Percentiles rank a stretch among this genome's conserved stretches.
Conservation (phyloP, 176 grass and related monocot genomes). For the Phoenix dactylifera region DNA sequence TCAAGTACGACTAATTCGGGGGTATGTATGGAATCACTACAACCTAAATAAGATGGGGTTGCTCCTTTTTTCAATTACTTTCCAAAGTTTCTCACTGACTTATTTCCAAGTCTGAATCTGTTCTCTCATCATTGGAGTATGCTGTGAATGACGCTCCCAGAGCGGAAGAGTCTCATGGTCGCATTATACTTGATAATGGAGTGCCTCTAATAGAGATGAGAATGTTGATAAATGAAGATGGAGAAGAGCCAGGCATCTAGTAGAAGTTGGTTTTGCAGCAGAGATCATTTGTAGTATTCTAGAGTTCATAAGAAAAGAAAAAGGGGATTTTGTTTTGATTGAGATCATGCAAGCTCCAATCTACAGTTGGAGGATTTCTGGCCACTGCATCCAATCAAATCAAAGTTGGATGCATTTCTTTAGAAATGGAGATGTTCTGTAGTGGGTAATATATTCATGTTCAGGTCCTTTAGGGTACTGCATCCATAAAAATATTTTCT, state of each 20-base stretch:
- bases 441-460: constrained; percentile 33
- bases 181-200: constrained; percentile 51
- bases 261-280: constrained; percentile 53
- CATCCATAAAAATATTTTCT: constrained; percentile 3
- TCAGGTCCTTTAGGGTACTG: constrained; percentile 2
- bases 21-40: constrained; percentile 28
- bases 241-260: constrained; percentile 54
- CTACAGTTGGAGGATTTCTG: constrained; percentile 72
- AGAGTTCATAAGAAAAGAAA: constrained; percentile 47
- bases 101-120: constrained; percentile 38
- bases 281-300: constrained; percentile 61
- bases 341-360: constrained; percentile 55
- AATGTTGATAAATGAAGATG: constrained; percentile 60
- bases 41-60: neutral
- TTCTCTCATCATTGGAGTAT: constrained; percentile 74
- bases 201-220: constrained; percentile 53
- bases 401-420: constrained; percentile 76
- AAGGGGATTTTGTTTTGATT: constrained; percentile 64
- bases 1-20: constrained; percentile 51
- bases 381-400: constrained; percentile 37
- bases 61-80: neutral
- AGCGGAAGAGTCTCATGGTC: constrained; percentile 72
- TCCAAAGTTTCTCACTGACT: neutral
- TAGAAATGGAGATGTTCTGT: constrained; percentile 23
- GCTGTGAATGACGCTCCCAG: constrained; percentile 82